A percentile compares a stretch with the other conserved stretches of the same genome.
These are phyloP conservation scores for Pythium utonaiense DNA, from an alignment of 352 stramenopile species.

Conservation along the genomic window DNA sequence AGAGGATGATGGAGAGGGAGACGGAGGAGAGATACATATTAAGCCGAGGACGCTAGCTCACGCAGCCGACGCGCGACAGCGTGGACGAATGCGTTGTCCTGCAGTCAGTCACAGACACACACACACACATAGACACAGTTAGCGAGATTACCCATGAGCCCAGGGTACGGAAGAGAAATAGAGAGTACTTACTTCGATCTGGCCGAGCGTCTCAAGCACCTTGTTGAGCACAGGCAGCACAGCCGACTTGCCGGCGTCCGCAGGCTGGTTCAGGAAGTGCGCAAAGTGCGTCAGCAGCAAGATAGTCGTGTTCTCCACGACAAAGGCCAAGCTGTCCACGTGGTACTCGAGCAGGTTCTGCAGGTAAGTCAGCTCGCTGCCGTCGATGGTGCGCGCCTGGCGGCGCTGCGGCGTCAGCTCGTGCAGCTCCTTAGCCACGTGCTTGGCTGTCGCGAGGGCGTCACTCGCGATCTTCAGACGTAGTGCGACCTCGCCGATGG, in stretches of 20 bases:
- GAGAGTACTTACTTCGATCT: constrained; percentile 55
- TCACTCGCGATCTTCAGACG: constrained; percentile 49
- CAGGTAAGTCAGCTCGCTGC: constrained; percentile 36
- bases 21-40: constrained; percentile 19
- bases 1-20: constrained; percentile 2
- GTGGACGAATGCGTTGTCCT: constrained; percentile 71
- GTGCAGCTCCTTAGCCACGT: constrained; percentile 14
- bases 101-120: constrained; percentile 9
- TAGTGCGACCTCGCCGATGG: constrained; percentile 53
- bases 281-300: constrained; percentile 66
- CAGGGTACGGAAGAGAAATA: constrained; percentile 1
- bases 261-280: constrained; percentile 44
- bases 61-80: constrained; percentile 62
- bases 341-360: constrained; percentile 74
- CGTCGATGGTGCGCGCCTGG: constrained; percentile 25
- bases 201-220: constrained; percentile 55
- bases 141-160: too few species aligned
- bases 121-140: too few species aligned
- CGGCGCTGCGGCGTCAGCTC: constrained; percentile 2
- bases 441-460: constrained; percentile 46
- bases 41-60: constrained; percentile 37
- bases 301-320: constrained; percentile 76
- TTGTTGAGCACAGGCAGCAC: constrained; percentile 64
- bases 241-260: constrained; percentile 27
- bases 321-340: constrained; percentile 65